Evolutionary conservation across 352 stramenopile genomes (phyloP).

Genomic region (Phytophthora capsici): DNA sequence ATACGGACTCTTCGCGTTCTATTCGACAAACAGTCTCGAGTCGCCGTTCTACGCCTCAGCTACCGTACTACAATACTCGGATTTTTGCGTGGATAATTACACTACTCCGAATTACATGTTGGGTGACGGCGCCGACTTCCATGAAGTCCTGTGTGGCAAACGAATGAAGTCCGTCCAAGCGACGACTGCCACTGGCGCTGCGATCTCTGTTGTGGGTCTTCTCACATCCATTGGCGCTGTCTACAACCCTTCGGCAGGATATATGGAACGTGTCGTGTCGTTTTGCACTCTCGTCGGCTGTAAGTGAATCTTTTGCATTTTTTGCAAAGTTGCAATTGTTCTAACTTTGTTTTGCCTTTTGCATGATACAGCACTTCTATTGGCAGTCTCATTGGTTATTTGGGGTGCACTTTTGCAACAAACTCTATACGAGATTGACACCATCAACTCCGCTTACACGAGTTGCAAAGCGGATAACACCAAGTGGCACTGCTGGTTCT

Average conservation of each 20-base stretch:
- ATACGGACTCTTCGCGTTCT: slow-evolving; percentile 84
- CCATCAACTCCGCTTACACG: slow-evolving; percentile 76
- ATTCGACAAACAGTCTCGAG: slow-evolving; percentile 76
- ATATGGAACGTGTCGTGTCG: slow-evolving; percentile 75
- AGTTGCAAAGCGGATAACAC: slow-evolving; percentile 72
- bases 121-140: slow-evolving; percentile 76
- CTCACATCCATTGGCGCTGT: slow-evolving; percentile 74
- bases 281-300: slow-evolving; percentile 84
- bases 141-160: slow-evolving; percentile 73
- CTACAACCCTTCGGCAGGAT: slow-evolving; percentile 78
- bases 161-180: slow-evolving; percentile 74
- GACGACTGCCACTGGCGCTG: slow-evolving; percentile 65
- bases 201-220: slow-evolving; percentile 64
- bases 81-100: slow-evolving; percentile 64
- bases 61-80: slow-evolving; percentile 78
- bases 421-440: slow-evolving; percentile 80
- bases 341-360: slow-evolving; percentile 8
- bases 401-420: slow-evolving; percentile 83
- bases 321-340: background rate
- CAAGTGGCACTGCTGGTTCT: slow-evolving; percentile 88
- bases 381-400: slow-evolving; percentile 79
- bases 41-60: slow-evolving; percentile 82
- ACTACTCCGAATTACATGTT: slow-evolving; percentile 86
- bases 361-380: slow-evolving; percentile 53
- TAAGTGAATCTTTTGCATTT: slow-evolving; percentile 45